These are phyloP conservation scores for Tanacetum coccineum DNA, from an alignment of 129 eudicot genomes.

Conservation along the genomic window DNA sequence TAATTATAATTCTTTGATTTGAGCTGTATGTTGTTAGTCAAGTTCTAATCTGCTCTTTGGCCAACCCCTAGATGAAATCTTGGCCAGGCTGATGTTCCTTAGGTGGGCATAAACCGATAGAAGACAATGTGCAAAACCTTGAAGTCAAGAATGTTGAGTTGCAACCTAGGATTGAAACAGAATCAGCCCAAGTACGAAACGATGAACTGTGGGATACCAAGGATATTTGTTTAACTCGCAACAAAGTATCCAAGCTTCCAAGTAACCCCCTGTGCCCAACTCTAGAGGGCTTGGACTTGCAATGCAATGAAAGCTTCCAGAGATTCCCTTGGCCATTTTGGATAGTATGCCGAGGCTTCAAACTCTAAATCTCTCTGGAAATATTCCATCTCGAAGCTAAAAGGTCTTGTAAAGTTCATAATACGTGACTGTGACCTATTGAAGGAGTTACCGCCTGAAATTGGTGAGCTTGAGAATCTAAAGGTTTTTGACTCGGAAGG, in stretches of 20 bases:
- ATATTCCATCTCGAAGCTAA: slow-evolving; percentile 22
- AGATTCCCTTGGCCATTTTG: slow-evolving; percentile 21
- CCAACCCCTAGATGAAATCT: too few species aligned
- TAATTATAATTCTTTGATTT: too few species aligned
- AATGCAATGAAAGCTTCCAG: slow-evolving; percentile 4
- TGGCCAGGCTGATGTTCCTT: too few species aligned
- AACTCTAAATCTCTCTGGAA: slow-evolving; percentile 32
- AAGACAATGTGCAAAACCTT: too few species aligned
- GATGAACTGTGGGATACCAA: slow-evolving; percentile 10
- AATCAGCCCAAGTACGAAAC: not conserved
- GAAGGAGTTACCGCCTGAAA: slow-evolving; percentile 27
- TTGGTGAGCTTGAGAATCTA: slow-evolving; percentile 22
- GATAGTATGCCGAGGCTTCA: slow-evolving; percentile 26
- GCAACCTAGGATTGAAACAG: too few species aligned
- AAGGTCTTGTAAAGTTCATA: slow-evolving; percentile 14
- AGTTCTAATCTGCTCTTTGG: too few species aligned
- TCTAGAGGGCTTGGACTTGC: slow-evolving; percentile 18
- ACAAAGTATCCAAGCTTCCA: slow-evolving; percentile 21
- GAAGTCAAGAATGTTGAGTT: too few species aligned
- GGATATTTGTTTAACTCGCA: slow-evolving; percentile 7
- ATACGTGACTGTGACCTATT: slow-evolving; percentile 23
- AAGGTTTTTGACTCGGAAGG: slow-evolving; percentile 21
- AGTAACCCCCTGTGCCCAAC: slow-evolving; percentile 5
- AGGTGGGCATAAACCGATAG: too few species aligned
- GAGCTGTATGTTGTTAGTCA: too few species aligned